Evolutionary conservation across 2,329 filamentous ascomycete genomes (phyloP).

Genomic region (Colletotrichum sp.): DNA sequence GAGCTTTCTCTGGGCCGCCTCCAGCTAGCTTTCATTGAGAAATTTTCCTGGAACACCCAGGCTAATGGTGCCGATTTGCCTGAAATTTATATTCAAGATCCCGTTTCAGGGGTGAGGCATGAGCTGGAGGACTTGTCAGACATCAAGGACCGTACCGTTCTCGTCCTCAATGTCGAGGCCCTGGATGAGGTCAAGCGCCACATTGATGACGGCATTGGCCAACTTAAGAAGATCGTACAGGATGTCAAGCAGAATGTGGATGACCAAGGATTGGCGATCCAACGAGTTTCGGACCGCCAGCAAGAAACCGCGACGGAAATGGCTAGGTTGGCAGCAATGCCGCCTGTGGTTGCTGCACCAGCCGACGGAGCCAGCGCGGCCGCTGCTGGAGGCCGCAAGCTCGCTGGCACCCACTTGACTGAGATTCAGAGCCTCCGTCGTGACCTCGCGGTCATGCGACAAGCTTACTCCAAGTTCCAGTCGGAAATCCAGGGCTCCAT

Average conservation of each 20-base stretch:
- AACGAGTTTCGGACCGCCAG: constrained; percentile 88
- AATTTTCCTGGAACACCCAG: constrained; percentile 98
- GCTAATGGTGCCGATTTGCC: constrained; percentile 90
- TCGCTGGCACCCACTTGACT: constrained; percentile 66
- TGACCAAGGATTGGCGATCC: constrained; percentile 80
- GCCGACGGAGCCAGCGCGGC: constrained; percentile 43
- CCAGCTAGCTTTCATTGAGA: constrained; percentile 97
- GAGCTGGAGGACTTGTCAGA: constrained; percentile 93
- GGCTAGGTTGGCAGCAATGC: constrained; percentile 59
- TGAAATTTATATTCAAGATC: constrained; percentile 97
- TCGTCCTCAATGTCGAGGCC: constrained; percentile 92
- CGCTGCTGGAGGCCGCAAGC: constrained; percentile 38
- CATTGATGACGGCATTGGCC: constrained; percentile 88
- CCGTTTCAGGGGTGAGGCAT: constrained; percentile 93
- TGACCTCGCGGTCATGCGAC: constrained; percentile 88
- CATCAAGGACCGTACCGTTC: constrained; percentile 91
- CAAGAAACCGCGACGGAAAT: constrained; percentile 89
- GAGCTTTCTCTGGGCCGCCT: constrained; percentile 86
- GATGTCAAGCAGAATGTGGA: constrained; percentile 83
- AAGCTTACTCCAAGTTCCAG: constrained; percentile 92
- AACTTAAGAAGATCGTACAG: constrained; percentile 82
- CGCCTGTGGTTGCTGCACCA: constrained; percentile 44
- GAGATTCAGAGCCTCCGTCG: constrained; percentile 84
- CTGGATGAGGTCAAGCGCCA: constrained; percentile 96
- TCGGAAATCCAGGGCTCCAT: constrained; percentile 89